Conservation (phyloP, 1,284 basidiomycete species). For the Leccinum subfulvum region DNA sequence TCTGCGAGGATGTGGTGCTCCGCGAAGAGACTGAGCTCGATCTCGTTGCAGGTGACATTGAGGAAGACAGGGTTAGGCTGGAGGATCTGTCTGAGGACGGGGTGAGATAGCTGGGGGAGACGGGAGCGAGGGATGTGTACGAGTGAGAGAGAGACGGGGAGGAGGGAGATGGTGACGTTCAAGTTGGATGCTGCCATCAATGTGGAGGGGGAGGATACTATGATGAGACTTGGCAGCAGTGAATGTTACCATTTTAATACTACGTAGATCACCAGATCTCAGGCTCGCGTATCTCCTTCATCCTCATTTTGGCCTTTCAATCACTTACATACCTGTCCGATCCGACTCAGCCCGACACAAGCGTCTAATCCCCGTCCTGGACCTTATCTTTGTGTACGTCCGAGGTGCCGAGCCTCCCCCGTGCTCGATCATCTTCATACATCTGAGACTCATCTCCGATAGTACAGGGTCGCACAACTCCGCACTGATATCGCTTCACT, state of each 20-base stretch:
- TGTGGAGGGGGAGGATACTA: neutral
- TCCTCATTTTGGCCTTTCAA: neutral
- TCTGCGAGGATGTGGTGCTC: constrained; percentile 56
- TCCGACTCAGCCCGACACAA: constrained; percentile 6
- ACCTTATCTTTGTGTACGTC: constrained; percentile 23
- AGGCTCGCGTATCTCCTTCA: neutral
- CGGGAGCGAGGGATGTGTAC: constrained; percentile 70
- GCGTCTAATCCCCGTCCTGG: neutral
- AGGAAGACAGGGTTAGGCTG: constrained; percentile 64
- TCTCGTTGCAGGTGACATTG: constrained; percentile 72
- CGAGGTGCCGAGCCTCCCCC: neutral
- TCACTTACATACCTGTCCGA: constrained; percentile 4
- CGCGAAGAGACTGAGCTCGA: constrained; percentile 72
- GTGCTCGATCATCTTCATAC: neutral
- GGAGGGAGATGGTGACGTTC: constrained; percentile 61
- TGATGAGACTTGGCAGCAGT: neutral
- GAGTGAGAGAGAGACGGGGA: constrained; percentile 67
- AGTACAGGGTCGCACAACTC: neutral
- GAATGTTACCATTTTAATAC: constrained; percentile 11
- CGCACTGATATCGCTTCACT: neutral
- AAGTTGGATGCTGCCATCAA: constrained; percentile 31
- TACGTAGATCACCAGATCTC: neutral
- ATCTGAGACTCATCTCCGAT: neutral
- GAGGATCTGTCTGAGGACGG: constrained; percentile 66
- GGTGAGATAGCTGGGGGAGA: constrained; percentile 55